Base-by-base conservation (phyloP, 495 filamentous ascomycete species). In the Talaromyces adpressus region DNA sequence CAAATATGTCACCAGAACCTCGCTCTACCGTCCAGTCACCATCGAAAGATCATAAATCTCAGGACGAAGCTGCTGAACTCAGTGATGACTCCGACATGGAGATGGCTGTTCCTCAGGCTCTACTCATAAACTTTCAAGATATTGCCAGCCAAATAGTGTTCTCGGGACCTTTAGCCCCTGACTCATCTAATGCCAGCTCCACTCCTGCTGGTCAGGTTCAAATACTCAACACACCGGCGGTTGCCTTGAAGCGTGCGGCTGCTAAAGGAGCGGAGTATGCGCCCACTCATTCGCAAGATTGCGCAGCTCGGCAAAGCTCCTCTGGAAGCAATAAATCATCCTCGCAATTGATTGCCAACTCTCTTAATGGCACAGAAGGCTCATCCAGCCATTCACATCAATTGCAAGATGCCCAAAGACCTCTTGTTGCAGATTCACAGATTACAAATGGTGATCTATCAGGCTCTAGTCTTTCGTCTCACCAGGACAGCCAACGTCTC, bases 31-130 rank as follows among this genome's bases (percentile, higher is more conserved):
- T 16, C 12, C n/a, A 60, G 8, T 14, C 16, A 7, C 58, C 36
- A 20, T 23, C 6, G 12, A 9, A 22, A 29, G 34, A 20, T 7
- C 18, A 16, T n/a, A 58, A 11, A n/a, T 14, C 34, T n/a, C 20
- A 23, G 34, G n/a, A 20, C 12, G 41, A 51, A 52, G 18, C n/a
- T 32, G 45, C 12, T 52, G 47, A 62, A n/a, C n/a, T 16, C 3
- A 52, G 69, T 62, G 76, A 78, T 16, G 85, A 87, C 8, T 77
- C 77, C 2, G 77, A 78, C n/a, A 77, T 87, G 69, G 83, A 86
- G 52, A 68, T 81, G 14, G 75, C 78, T 68, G 70, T 83, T 5
- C 85, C 84, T 25, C 72, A 73, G 59, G 79, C 82, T 4, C 72
- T 85, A 14, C 73, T 70, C 20, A 72, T 62, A 59, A 67, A 57